Evolutionary conservation across 139 green algal species (phyloP), one percentile per base, ranked within the genome.

Genomic region (Coccomyxa sp.): DNA sequence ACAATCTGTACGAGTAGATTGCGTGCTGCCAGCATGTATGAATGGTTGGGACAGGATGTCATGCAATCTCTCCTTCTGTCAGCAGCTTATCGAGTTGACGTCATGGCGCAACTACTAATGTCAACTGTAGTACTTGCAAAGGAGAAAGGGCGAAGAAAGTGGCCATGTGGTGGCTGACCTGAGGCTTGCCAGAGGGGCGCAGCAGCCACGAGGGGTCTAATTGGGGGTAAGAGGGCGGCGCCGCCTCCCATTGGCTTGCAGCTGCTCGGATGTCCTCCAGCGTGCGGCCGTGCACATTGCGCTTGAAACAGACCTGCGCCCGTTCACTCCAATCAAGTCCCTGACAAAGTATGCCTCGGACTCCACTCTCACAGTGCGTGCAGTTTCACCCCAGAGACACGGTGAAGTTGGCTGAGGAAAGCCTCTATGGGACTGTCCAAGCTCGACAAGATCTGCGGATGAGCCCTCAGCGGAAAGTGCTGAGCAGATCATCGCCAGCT

Each of bases 241-340:
- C 75, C 25, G 80, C 79, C 85, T 94, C 88, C 78, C 76, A 91
- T 17, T 28, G 13, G 0, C 25, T 76, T 7, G 85, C 86, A 76
- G 88, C 66, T 10, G 18, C 23, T 58, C 84, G 58, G 15, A 92
- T 67, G 27, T 88, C 84, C 59, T 85, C 89, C 80, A 88, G 78
- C 23, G 45, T 87, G 79, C 89, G 88, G 0, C 84, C 82, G 51
- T 94, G 92, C 9, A 86, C 51, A 79, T 90, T 91, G 84, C 88
- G 89, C 27, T 74, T n/a, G 23, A 67, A 58, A 81, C 88, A 92
- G 25, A 86, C 82, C 87, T 90, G 84, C 30, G 28, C 23, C 15
- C 4, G 16, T n/a, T 30, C 58, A 66, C 30, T 13, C 31, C 27
- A 27, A 31, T 60, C 3, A 66, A 7, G 25, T 32, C 23, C n/a